Evolutionary conservation across 768 basidiomycete genomes (phyloP).

Genomic region (Omphalotus guepiniiformis): DNA sequence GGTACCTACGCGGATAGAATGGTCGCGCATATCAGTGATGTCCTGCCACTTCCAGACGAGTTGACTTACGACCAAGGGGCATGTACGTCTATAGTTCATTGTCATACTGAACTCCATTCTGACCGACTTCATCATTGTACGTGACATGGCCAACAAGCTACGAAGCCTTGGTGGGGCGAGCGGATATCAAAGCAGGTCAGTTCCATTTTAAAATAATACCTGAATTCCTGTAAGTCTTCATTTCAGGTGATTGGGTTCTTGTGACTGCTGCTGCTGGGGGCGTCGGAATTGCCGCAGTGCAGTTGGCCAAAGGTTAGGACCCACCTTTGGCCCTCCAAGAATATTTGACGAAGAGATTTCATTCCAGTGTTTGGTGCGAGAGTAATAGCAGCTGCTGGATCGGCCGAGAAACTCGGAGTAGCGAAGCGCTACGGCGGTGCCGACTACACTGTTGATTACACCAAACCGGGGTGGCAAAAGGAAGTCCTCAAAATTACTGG

Average conservation of each 20-base stretch:
- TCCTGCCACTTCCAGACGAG: conserved; percentile 68
- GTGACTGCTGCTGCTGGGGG: conserved; percentile 96
- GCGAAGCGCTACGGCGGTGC: conserved; percentile 75
- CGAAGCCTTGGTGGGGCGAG: conserved; percentile 84
- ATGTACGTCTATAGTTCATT: conserved; percentile 35
- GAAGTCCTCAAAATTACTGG: conserved; percentile 79
- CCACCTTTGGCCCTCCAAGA: neutral
- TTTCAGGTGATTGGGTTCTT: conserved; percentile 81
- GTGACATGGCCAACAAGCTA: conserved; percentile 95
- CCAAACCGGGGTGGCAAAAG: conserved; percentile 79
- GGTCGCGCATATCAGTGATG: conserved; percentile 41
- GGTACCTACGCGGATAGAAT: conserved; percentile 81
- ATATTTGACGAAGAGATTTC: neutral
- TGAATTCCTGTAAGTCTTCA: conserved; percentile 9
- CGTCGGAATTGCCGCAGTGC: conserved; percentile 88
- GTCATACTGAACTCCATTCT: neutral
- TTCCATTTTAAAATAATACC: neutral
- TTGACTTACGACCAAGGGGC: conserved; percentile 86
- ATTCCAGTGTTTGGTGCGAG: conserved; percentile 76
- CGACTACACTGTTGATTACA: conserved; percentile 81
- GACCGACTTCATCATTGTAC: conserved; percentile 35
- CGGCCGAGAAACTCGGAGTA: conserved; percentile 73
- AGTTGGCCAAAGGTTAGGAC: conserved; percentile 79
- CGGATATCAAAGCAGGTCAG: conserved; percentile 70
- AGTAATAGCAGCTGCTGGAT: conserved; percentile 92